Conservation (phyloP, 2,329 filamentous ascomycete species). For the Fusarium sp. region DNA sequence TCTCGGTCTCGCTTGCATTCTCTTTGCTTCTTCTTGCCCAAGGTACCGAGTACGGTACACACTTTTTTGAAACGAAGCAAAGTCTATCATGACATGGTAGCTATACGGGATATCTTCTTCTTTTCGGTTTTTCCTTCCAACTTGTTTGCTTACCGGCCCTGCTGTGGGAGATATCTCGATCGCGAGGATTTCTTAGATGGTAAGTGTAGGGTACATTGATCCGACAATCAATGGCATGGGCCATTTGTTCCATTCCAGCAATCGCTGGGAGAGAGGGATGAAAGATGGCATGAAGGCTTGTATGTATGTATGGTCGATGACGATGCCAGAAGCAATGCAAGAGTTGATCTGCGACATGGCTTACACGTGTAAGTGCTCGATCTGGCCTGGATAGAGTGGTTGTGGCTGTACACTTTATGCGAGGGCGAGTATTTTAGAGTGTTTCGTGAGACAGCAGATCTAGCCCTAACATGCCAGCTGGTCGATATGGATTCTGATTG, state of each 20-base stretch:
- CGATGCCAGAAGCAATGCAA: conserved; percentile 5
- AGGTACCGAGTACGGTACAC: not conserved
- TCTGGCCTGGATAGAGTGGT: conserved; percentile 5
- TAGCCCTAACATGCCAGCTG: conserved; percentile 11
- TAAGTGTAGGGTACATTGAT: conserved; percentile 10
- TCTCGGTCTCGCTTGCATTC: not conserved
- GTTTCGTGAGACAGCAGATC: not conserved
- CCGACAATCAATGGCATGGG: not conserved
- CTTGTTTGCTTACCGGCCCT: conserved; percentile 3
- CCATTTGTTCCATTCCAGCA: conserved; percentile 24
- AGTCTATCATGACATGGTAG: not conserved
- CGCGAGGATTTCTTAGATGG: not conserved
- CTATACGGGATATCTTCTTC: not conserved
- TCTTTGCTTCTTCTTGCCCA: conserved; percentile 17
- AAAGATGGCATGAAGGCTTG: conserved; percentile 24
- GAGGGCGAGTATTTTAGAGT: conserved; percentile 7
- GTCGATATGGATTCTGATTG: not conserved
- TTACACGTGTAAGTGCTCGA: conserved; percentile 14
- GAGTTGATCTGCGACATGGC: conserved; percentile 14
- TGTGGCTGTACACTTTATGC: conserved; percentile 5
- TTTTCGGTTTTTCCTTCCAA: not conserved
- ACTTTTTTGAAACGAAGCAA: not conserved
- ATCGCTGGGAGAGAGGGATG: not conserved
- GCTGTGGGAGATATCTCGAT: not conserved
- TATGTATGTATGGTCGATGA: not conserved